Base-by-base conservation (phyloP, 1,284 basidiomycete species). In the Mycocalia duriaeana region DNA sequence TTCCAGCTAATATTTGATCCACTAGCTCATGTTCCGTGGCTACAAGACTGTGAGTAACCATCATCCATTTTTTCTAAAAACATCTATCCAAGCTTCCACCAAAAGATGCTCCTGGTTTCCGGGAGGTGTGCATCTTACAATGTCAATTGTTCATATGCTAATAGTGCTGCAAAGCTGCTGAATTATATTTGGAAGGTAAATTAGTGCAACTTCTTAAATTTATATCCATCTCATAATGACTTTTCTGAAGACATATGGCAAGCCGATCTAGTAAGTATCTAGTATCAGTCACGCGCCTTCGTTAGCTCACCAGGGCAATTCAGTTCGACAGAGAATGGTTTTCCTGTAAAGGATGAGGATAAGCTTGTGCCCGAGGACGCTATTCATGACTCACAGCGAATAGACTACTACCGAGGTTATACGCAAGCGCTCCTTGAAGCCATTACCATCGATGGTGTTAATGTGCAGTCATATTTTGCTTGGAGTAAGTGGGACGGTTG, bases 291-390 rank as follows among this genome's bases (percentile, higher is more conserved):
- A n/a, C n/a, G n/a, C n/a, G n/a, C n/a, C n/a, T n/a, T n/a, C n/a
- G n/a, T n/a, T n/a, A n/a, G n/a, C n/a, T n/a, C n/a, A n/a, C n/a
- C n/a, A n/a, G n/a, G n/a, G n/a, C n/a, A n/a, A n/a, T 45, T 14
- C 38, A 82, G 78, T 55, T 77, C 85, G 25, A 87, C 82, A 5
- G 83, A 88, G 66, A 87, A 87, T 57, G 85, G 86, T 0, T 89
- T 87, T 61, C 77, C 85, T 5, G 80, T 86, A 52, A 86, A 84
- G 60, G 76, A 80, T 54, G 89, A 91, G 65, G 73, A 75, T 59
- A 62, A 61, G 28, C 72, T 81, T 66, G 62, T 81, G 1, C 55
- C 79, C 8, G 77, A 81, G 42, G 68, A 83, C 48, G 84, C 82
- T 34, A 57, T 82, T 35, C 68, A 81, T 35, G 88, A 90, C 62